Evolutionary conservation across 2,329 filamentous ascomycete species (phyloP), one percentile per base, ranked within the genome.

Genomic region (Phaeomoniella chlamydospora): DNA sequence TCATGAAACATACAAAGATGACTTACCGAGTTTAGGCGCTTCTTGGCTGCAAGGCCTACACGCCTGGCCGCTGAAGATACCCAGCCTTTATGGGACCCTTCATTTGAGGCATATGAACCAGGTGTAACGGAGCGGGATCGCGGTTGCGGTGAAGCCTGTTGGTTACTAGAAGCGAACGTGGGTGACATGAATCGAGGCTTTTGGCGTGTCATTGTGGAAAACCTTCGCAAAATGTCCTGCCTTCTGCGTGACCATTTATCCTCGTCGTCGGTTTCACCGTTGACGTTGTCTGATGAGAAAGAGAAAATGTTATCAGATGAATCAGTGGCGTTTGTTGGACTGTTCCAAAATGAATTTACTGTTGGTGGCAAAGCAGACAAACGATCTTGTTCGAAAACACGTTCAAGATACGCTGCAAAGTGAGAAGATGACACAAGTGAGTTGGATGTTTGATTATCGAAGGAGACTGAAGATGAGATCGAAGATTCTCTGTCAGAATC

Each of bases 151-250:
- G 30, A 9, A 17, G 17, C 32, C 18, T 26, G 22, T 13, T 34
- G 32, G 6, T 12, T 17, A 9, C 18, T 12, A 34, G 32, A 34
- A 4, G 32, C 32, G n/a, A 18, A 9, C 6, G 32, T 34, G 6
- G 32, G 32, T 17, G 32, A 17, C 32, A 34, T 34, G 32, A 17
- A 34, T 13, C 16, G 32, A 4, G 32, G 32, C 16, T 10, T 34
- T 6, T 10, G 4, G 13, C 32, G 14, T 18, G 32, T 17, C 32
- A 34, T 34, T 12, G 4, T 18, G 16, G 11, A 17, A 18, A 17
- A 6, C 9, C 9, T 26, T 26, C 22, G 6, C 6, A n/a, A 26
- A n/a, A 26, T 26, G n/a, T 26, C 6, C 22, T 26, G 22, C n/a
- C n/a, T n/a, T n/a, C n/a, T n/a, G n/a, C n/a, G n/a, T n/a, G n/a